A percentile compares a stretch with the other conserved stretches of the same genome.
phyloP scores from a whole-genome alignment of 2,329 filamentous ascomycete genomes.

The Exserohilum turcica region DNA sequence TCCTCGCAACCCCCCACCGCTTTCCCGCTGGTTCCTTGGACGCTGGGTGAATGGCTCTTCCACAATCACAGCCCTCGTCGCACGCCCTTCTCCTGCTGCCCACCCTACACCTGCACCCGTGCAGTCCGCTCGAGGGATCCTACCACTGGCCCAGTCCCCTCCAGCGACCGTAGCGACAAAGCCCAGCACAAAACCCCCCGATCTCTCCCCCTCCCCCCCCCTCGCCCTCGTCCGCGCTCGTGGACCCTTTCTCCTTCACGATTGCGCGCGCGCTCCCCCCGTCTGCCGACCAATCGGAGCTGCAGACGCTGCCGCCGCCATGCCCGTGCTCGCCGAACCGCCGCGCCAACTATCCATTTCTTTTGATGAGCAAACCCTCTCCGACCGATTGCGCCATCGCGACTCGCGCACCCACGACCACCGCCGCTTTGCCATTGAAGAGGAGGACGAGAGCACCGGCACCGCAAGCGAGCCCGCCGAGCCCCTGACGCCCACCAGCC shows the following conservation, averaged over 20 bases:
- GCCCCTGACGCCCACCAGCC: slow-evolving; percentile 47
- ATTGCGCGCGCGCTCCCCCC: neutral
- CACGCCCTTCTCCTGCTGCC: slow-evolving; percentile 27
- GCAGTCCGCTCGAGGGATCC: slow-evolving; percentile 28
- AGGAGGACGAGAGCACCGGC: slow-evolving; percentile 48
- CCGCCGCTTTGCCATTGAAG: slow-evolving; percentile 40
- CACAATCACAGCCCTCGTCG: slow-evolving; percentile 25
- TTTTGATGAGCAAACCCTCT: slow-evolving; percentile 27
- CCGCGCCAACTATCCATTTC: slow-evolving; percentile 25
- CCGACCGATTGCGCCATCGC: slow-evolving; percentile 30
- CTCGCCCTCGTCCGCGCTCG: slow-evolving; percentile 8
- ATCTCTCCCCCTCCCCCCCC: no score
- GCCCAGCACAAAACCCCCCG: no score
- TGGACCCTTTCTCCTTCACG: slow-evolving; percentile 16
- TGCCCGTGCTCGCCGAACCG: slow-evolving; percentile 29
- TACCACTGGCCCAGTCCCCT: slow-evolving; percentile 45
- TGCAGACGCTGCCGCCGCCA: slow-evolving; percentile 17
- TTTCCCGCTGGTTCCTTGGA: neutral
- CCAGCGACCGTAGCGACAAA: slow-evolving; percentile 40
- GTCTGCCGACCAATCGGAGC: slow-evolving; percentile 17
- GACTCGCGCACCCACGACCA: slow-evolving; percentile 38
- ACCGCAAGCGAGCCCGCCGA: slow-evolving; percentile 48
- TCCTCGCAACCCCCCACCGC: neutral
- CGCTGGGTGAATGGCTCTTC: slow-evolving; percentile 44
- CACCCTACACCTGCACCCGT: slow-evolving; percentile 24